Evolutionary conservation across 1,284 basidiomycete species (phyloP).

Genomic region (Trichosporon sp.): DNA sequence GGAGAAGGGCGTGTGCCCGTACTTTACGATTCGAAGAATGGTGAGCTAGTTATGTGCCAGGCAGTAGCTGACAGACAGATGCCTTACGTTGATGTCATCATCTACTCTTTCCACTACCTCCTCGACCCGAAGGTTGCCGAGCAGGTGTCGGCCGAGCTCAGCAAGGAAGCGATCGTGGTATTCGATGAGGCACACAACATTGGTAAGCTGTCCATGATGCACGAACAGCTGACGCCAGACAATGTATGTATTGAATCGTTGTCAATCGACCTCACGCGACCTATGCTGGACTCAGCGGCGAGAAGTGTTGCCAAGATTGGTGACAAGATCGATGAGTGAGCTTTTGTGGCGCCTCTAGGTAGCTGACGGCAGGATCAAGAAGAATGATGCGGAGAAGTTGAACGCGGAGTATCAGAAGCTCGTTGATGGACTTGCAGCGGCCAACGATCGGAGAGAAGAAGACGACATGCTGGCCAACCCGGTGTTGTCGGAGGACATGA

Average conservation of each 20-base stretch:
- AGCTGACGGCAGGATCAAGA: constrained; percentile 67
- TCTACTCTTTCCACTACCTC: constrained; percentile 99
- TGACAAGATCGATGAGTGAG: constrained; percentile 90
- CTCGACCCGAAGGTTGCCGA: constrained; percentile 99
- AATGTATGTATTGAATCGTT: constrained; percentile 99
- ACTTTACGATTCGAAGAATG: constrained; percentile 95
- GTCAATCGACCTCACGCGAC: constrained; percentile 95
- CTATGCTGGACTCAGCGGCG: constrained; percentile 93
- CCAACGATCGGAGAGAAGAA: constrained; percentile 57
- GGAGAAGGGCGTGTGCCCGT: constrained; percentile 84
- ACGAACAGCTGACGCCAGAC: constrained; percentile 53
- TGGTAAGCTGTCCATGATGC: constrained; percentile 54
- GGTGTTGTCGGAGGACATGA: constrained; percentile 90
- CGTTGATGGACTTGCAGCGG: constrained; percentile 87
- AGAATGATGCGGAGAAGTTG: constrained; percentile 84
- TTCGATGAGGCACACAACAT: constrained; percentile 99
- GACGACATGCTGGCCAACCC: constrained; percentile 89
- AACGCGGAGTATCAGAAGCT: constrained; percentile 97
- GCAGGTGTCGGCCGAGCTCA: constrained; percentile 95
- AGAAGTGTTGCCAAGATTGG: constrained; percentile 81
- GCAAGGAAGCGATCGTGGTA: constrained; percentile 96
- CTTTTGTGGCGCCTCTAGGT: background rate
- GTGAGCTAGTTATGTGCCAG: constrained; percentile 50
- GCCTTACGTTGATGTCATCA: constrained; percentile 90
- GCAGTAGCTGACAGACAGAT: constrained; percentile 56